These are phyloP conservation scores for Claviceps purpurea DNA, from an alignment of 2,329 filamentous ascomycete species.

Conservation along the genomic window DNA sequence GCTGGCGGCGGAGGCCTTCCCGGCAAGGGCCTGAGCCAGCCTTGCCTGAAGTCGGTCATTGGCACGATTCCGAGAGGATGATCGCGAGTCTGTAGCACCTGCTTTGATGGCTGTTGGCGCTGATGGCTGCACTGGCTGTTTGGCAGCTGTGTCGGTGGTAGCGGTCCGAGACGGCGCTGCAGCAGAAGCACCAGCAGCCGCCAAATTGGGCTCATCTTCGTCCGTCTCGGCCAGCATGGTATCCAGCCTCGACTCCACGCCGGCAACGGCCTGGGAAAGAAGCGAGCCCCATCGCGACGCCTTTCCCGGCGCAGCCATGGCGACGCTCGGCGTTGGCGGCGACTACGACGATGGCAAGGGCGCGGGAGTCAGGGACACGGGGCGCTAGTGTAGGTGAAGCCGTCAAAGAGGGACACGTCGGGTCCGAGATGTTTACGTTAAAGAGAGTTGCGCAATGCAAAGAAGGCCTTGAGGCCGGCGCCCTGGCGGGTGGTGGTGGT, in stretches of 20 bases:
- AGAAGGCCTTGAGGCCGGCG: background rate
- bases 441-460: background rate
- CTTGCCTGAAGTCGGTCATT: slow-evolving; percentile 83
- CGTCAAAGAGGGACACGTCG: background rate
- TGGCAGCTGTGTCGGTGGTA: slow-evolving; percentile 8
- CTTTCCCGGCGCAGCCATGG: slow-evolving; percentile 38
- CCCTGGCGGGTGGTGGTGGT: background rate
- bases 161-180: background rate
- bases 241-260: slow-evolving; percentile 85
- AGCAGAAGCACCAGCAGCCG: background rate
- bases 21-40: slow-evolving; percentile 74
- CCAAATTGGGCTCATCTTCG: slow-evolving; percentile 20
- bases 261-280: slow-evolving; percentile 80
- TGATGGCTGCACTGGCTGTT: slow-evolving; percentile 5
- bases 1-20: slow-evolving; percentile 34
- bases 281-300: slow-evolving; percentile 59
- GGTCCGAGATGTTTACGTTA: background rate
- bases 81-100: slow-evolving; percentile 37
- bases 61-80: slow-evolving; percentile 47
- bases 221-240: slow-evolving; percentile 77
- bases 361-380: background rate
- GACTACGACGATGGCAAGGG: background rate
- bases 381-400: background rate
- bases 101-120: slow-evolving; percentile 18
- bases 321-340: slow-evolving; percentile 3